Percentiles rank a stretch among this genome's conserved stretches.
Evolutionary conservation across 257 asterid species (phyloP).

Genomic region (Catharanthus roseus): DNA sequence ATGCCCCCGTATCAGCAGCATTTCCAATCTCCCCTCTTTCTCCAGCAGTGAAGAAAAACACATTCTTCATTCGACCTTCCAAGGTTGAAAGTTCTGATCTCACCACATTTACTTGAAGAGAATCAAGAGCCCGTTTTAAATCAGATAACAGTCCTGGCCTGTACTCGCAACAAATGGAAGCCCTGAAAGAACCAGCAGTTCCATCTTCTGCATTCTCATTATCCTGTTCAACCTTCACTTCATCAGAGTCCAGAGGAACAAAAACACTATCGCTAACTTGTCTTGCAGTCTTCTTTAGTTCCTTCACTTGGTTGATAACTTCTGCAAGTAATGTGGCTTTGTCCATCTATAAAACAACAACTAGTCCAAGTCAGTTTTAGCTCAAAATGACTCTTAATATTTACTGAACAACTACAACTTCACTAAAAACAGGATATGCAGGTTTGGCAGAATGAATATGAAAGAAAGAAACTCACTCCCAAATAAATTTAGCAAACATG

Average conservation of each 20-base stretch:
- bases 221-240: slow-evolving; percentile 50
- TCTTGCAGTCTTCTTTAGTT: slow-evolving; percentile 43
- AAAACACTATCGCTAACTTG: slow-evolving; percentile 47
- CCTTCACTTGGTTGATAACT: slow-evolving; percentile 62
- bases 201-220: slow-evolving; percentile 32
- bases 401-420: not conserved
- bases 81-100: slow-evolving; percentile 65
- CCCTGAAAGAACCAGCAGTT: slow-evolving; percentile 33
- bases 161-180: slow-evolving; percentile 72
- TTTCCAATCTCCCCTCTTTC: slow-evolving; percentile 6
- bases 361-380: not conserved
- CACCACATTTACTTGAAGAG: slow-evolving; percentile 34
- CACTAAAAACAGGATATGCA: not conserved
- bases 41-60: slow-evolving; percentile 31
- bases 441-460: not conserved
- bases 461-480: not conserved
- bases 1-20: slow-evolving; percentile 16
- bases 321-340: slow-evolving; percentile 77
- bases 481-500: not conserved
- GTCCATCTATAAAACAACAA: slow-evolving; percentile 51
- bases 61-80: slow-evolving; percentile 56
- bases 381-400: not conserved
- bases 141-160: slow-evolving; percentile 54
- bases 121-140: slow-evolving; percentile 33
- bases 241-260: slow-evolving; percentile 74